A percentile compares a stretch with the other conserved stretches of the same genome.
Evolutionary conservation across 495 filamentous ascomycete genomes (phyloP).

Genomic region (Podospora fimiseda): DNA sequence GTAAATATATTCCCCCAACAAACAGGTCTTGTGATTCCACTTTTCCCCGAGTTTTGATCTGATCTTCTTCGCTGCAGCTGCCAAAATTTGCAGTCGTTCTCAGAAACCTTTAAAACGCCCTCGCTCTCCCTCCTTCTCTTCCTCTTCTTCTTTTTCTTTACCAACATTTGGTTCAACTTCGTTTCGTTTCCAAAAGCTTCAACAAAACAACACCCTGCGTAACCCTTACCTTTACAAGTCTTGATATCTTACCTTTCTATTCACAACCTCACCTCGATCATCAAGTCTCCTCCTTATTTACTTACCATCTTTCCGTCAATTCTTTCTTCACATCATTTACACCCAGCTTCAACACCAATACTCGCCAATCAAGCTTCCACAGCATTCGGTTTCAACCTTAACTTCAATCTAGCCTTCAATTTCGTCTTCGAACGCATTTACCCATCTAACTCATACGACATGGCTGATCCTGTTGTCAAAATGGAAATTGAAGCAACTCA

Average conservation of each 20-base stretch:
- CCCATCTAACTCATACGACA: too few relatives aligned
- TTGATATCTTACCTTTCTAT: background rate
- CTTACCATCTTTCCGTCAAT: background rate
- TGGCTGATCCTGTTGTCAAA: background rate
- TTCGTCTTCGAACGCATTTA: background rate
- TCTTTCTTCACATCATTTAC: background rate
- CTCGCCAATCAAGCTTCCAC: background rate
- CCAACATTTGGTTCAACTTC: too few relatives aligned
- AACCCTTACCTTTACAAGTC: background rate
- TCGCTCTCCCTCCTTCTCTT: background rate
- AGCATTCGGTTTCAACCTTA: background rate
- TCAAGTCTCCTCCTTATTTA: background rate
- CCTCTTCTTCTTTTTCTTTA: too few relatives aligned
- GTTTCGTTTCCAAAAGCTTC: background rate
- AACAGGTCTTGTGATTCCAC: background rate
- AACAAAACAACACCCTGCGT: background rate
- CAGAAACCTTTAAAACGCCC: background rate
- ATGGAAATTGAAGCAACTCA: background rate
- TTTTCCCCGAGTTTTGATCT: background rate
- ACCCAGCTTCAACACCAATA: background rate
- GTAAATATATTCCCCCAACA: background rate
- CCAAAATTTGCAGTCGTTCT: too few relatives aligned
- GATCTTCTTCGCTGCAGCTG: background rate
- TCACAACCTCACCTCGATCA: background rate
- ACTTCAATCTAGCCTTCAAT: background rate